phyloP scores from a whole-genome alignment of 805 yeast species.

The Hanseniaspora occidentalis region DNA sequence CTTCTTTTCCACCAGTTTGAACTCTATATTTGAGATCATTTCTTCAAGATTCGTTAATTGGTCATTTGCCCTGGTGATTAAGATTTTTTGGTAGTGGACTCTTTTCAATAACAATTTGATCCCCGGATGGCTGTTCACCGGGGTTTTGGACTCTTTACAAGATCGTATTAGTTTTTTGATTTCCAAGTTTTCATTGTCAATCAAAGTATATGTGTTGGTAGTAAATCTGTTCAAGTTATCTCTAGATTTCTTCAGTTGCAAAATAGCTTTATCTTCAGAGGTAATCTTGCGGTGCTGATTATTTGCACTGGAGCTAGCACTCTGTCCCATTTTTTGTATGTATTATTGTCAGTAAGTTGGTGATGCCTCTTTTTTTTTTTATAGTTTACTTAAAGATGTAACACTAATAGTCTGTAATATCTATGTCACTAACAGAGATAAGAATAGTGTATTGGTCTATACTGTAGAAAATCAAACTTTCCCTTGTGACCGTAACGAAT shows the following conservation, averaged over 20 bases:
- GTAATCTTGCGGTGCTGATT: slow-evolving; percentile 43
- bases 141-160: not conserved
- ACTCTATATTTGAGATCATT: slow-evolving; percentile 71
- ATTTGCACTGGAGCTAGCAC: not conserved
- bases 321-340: slow-evolving; percentile 1
- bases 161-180: slow-evolving; percentile 19
- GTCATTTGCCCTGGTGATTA: slow-evolving; percentile 56
- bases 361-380: no score
- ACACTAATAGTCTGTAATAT: no score
- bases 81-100: slow-evolving; percentile 68
- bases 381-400: no score
- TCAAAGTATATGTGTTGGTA: slow-evolving; percentile 39
- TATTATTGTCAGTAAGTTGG: no score
- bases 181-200: slow-evolving; percentile 41
- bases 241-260: slow-evolving; percentile 78
- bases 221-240: slow-evolving; percentile 68
- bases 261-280: slow-evolving; percentile 72
- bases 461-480: no score
- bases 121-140: slow-evolving; percentile 17
- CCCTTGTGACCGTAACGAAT: no score
- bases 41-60: slow-evolving; percentile 74
- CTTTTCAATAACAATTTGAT: slow-evolving; percentile 57
- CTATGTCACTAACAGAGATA: no score
- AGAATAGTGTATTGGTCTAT: no score
- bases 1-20: slow-evolving; percentile 78